These are phyloP conservation scores for Manihot esculenta DNA, from an alignment of 441 rosid genomes.

Conservation along the genomic window DNA sequence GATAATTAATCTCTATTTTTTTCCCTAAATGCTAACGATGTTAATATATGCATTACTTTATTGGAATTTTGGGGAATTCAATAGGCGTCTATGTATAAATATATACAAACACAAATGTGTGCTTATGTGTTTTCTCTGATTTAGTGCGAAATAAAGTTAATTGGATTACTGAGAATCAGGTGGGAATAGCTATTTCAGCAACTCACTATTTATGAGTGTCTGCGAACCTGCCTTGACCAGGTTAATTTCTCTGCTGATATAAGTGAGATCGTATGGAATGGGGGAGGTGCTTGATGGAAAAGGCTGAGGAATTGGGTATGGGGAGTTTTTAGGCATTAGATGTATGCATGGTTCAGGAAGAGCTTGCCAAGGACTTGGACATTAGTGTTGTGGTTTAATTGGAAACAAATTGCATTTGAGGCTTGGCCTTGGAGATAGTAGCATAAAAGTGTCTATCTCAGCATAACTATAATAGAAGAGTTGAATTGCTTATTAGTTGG, in stretches of 20 bases:
- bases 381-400: not conserved
- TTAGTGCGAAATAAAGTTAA: not conserved
- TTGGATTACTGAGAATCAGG: not conserved
- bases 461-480: not conserved
- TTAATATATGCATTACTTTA: not conserved
- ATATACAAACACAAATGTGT: too few relatives aligned
- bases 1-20: not conserved
- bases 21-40: not conserved
- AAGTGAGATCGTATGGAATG: not conserved
- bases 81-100: not conserved
- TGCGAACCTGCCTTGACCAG: too few relatives aligned
- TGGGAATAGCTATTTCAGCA: too few relatives aligned
- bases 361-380: too few relatives aligned
- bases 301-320: too few relatives aligned
- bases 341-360: too few relatives aligned
- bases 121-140: not conserved
- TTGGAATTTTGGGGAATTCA: not conserved
- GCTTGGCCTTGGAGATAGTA: not conserved
- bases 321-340: too few relatives aligned
- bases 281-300: not conserved
- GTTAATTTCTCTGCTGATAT: too few relatives aligned
- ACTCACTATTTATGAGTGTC: too few relatives aligned
- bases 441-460: not conserved
- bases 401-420: not conserved
- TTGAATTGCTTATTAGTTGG: not conserved